Base-by-base conservation (phyloP, 805 yeast species). In the Saturnispora sanitii region DNA sequence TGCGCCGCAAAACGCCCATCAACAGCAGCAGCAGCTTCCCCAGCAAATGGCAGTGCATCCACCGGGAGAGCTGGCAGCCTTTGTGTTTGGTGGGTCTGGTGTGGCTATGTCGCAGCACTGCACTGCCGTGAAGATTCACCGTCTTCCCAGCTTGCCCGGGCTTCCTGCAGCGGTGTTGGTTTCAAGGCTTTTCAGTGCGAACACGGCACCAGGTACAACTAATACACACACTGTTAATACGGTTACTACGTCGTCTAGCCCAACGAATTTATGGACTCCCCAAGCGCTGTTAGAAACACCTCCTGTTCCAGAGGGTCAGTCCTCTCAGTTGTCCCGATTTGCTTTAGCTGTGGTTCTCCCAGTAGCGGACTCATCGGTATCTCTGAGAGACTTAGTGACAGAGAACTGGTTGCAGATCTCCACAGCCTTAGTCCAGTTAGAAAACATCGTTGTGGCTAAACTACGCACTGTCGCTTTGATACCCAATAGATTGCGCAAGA, bases 51-150 rank as follows among this genome's bases (percentile, higher is more conserved):
- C n/a, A n/a, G n/a, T n/a, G n/a, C n/a, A n/a, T 45, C 61, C 67
- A 15, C 46, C 60, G 18, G 58, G 56, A 41, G 78, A 74, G 44
- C 49, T 74, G 17, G 65, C 70, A 21, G 70, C 69, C 42, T 70
- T 65, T 47, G 71, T 74, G 72, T 74, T 73, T 54, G 80, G 80
- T 11, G 68, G 72, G 38, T 52, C 53, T 40, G 79, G 79, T 1
- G 57, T 74, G 25, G 73, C 75, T 7, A 57, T 70, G 6, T 70
- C 63, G 43, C 77, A 73, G 41, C 54, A 61, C 15, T 59, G 61
- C 16, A 54, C 64, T 18, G 54, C 66, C 11, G 68, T 74, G 4
- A 74, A 74, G 45, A 50, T 73, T 2, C 78, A 74, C 52, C 47
- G 60, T 33, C 53, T 74, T 15, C 77, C 77, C 1, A 53, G 65